These are phyloP conservation scores for Backusella macrospora DNA, from an alignment of 192 early-diverging fungal species.

Conservation along the genomic window DNA sequence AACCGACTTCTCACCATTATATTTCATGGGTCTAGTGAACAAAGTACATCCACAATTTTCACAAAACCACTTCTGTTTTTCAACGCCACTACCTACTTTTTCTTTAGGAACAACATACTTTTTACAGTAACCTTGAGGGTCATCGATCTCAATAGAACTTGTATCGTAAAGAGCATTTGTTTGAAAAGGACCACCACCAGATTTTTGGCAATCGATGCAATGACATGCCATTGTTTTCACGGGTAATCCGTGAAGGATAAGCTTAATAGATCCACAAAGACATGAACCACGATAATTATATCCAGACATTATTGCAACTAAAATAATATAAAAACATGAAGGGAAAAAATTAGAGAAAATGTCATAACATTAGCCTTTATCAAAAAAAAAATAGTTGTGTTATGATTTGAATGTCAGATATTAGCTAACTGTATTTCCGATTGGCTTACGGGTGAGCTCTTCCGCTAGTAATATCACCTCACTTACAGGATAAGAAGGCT, in stretches of 20 bases:
- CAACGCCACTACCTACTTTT: constrained; percentile 21
- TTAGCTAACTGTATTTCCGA: neutral
- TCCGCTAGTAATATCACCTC: neutral
- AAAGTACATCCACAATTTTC: constrained; percentile 27
- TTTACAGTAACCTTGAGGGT: constrained; percentile 11
- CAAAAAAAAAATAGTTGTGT: neutral
- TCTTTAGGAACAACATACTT: constrained; percentile 14
- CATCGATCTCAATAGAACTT: neutral
- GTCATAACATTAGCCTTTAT: neutral
- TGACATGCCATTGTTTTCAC: constrained; percentile 21
- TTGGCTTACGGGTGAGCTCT: neutral
- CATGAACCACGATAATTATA: constrained; percentile 10
- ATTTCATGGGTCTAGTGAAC: constrained; percentile 27
- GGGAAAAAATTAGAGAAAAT: neutral
- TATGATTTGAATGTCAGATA: neutral
- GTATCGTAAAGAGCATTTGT: constrained; percentile 22
- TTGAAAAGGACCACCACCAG: constrained; percentile 22
- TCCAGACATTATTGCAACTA: neutral
- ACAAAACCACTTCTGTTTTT: constrained; percentile 25
- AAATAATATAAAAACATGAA: neutral
- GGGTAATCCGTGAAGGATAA: constrained; percentile 15
- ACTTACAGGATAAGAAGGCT: neutral
- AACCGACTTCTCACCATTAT: constrained; percentile 25
- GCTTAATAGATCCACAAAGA: constrained; percentile 19
- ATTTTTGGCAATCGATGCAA: constrained; percentile 25